Percentiles rank a stretch among this genome's conserved stretches.
Evolutionary conservation across 257 asterid genomes (phyloP).

Genomic region (Thymus mandschuricus): DNA sequence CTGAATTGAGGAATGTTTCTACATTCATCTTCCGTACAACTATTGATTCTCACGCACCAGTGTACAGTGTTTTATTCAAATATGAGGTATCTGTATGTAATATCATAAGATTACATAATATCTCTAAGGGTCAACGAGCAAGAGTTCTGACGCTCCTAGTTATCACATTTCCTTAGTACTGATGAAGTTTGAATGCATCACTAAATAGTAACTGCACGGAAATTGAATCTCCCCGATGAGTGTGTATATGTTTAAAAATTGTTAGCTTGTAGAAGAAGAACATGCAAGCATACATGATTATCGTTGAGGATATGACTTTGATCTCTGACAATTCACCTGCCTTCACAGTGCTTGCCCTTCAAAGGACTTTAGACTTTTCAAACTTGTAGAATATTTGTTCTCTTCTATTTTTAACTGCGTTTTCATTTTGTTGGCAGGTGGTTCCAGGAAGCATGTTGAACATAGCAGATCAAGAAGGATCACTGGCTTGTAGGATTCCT

Average conservation of each 20-base stretch:
- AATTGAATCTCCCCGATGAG: conserved; percentile 9
- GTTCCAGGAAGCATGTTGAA: conserved; percentile 43
- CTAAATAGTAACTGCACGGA: background rate
- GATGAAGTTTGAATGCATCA: background rate
- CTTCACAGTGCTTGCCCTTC: conserved; percentile 22
- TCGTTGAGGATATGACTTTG: background rate
- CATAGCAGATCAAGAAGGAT: conserved; percentile 39
- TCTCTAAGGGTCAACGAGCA: too few relatives aligned
- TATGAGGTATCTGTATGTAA: background rate
- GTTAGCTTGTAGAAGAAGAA: conserved; percentile 16
- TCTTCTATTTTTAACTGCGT: conserved; percentile 3
- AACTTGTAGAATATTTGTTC: conserved; percentile 1
- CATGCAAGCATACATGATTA: conserved; percentile 16
- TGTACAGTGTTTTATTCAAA: background rate
- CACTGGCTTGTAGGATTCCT: conserved; percentile 52
- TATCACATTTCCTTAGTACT: background rate
- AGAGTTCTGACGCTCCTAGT: background rate
- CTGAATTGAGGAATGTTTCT: conserved; percentile 5
- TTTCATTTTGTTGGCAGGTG: conserved; percentile 46
- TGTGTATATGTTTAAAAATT: background rate
- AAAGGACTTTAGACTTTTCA: conserved; percentile 16
- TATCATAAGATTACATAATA: background rate
- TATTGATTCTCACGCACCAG: background rate
- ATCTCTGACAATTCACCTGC: conserved; percentile 14
- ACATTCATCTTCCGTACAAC: background rate